Percentiles rank a stretch among this genome's conserved stretches.
Evolutionary conservation across 345 rosid genomes (phyloP).

Genomic region (Barbarea vulgaris): DNA sequence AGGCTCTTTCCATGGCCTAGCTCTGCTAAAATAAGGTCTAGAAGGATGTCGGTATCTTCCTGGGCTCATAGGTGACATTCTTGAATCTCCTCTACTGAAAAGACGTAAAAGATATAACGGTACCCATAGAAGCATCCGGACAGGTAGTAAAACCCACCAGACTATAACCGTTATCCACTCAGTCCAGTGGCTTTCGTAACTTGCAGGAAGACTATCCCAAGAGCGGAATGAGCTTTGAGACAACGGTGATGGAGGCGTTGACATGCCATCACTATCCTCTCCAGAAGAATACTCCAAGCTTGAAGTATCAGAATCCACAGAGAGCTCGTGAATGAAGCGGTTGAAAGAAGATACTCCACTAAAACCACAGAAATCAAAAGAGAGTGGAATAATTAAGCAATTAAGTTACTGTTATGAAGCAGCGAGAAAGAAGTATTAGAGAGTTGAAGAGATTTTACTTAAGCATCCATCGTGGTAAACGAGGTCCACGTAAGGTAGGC

Average conservation of each 20-base stretch:
- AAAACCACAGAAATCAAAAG: conserved; percentile 21
- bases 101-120: conserved; percentile 47
- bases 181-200: conserved; percentile 46
- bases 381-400: conserved; percentile 2
- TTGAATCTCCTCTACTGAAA: conserved; percentile 40
- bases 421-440: background rate
- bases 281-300: conserved; percentile 70
- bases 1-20: conserved; percentile 54
- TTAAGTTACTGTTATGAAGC: background rate
- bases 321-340: conserved; percentile 82
- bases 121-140: conserved; percentile 57
- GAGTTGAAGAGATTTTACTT: conserved; percentile 45
- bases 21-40: conserved; percentile 46
- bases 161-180: conserved; percentile 58
- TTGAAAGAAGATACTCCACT: conserved; percentile 98
- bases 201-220: conserved; percentile 50
- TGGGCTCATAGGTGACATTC: conserved; percentile 36
- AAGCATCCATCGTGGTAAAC: conserved; percentile 93
- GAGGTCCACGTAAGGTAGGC: conserved; percentile 86
- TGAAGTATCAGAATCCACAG: conserved; percentile 76
- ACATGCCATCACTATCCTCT: conserved; percentile 69
- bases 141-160: conserved; percentile 67
- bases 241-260: conserved; percentile 62
- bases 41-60: conserved; percentile 46
- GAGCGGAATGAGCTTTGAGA: conserved; percentile 67